Evolutionary conservation across 148 eudicot genomes (phyloP).

Genomic region (Camellia lanceoleosa): DNA sequence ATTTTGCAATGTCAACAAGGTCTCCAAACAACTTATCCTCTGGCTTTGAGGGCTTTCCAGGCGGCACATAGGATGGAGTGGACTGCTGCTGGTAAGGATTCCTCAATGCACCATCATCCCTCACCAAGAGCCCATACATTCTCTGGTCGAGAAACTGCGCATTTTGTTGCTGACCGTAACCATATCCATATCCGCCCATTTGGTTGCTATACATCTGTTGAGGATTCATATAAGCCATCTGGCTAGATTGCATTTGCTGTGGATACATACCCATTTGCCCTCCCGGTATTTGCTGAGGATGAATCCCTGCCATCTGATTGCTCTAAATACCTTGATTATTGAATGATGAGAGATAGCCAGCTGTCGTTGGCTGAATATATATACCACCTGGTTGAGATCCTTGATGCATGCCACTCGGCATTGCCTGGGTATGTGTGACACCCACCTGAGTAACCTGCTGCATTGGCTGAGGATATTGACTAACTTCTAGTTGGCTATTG

Average conservation of each 20-base stretch:
- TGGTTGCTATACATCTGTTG: slow-evolving; percentile 62
- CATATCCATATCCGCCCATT: slow-evolving; percentile 52
- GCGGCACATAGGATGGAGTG: slow-evolving; percentile 41
- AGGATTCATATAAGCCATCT: no score
- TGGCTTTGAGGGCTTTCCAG: slow-evolving; percentile 60
- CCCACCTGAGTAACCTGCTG: no score
- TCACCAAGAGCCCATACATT: slow-evolving; percentile 64
- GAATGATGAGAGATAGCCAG: slow-evolving; percentile 35
- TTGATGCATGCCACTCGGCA: no score
- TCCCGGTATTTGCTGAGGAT: slow-evolving; percentile 25
- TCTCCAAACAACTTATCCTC: slow-evolving; percentile 91
- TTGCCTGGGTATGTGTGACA: no score
- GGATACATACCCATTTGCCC: slow-evolving; percentile 58
- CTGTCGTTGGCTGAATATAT: slow-evolving; percentile 46
- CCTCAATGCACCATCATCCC: slow-evolving; percentile 36
- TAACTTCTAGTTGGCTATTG: no score
- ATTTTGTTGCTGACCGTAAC: slow-evolving; percentile 41
- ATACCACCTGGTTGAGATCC: no score
- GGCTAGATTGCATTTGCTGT: no score
- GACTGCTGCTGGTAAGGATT: slow-evolving; percentile 33
- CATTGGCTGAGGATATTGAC: no score
- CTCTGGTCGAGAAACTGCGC: slow-evolving; percentile 52
- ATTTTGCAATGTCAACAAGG: slow-evolving; percentile 72
- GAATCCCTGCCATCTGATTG: slow-evolving; percentile 15
- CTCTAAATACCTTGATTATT: slow-evolving; percentile 24